Conservation (phyloP, 352 stramenopile genomes). For the Phytopythium ostracodes region DNA sequence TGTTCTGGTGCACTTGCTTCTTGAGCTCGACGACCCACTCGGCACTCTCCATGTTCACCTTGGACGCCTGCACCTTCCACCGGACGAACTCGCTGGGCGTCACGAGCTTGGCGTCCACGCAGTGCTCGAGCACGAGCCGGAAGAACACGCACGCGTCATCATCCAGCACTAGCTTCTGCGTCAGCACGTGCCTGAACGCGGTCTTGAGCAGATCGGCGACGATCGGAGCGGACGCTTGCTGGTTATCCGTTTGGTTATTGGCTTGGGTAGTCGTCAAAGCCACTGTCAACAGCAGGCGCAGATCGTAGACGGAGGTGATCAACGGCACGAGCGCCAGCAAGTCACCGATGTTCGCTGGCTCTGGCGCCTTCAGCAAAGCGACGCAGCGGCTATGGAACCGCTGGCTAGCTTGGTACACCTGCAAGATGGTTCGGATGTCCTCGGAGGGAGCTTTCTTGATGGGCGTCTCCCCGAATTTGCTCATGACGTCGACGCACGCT, state of each 20-base stretch:
- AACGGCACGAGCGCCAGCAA: constrained; percentile 19
- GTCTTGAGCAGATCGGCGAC: constrained; percentile 9
- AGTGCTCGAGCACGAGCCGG: constrained; percentile 24
- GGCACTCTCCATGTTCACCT: constrained; percentile 30
- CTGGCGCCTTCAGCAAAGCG: constrained; percentile 8
- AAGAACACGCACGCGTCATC: constrained; percentile 27
- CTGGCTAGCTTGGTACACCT: constrained; percentile 6
- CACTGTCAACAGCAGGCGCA: constrained; percentile 22
- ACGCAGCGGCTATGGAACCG: constrained; percentile 4
- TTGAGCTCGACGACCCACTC: constrained; percentile 36
- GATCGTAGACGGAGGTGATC: constrained; percentile 32
- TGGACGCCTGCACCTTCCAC: constrained; percentile 25
- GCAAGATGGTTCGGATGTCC: constrained; percentile 2
- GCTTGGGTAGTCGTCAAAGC: background rate
- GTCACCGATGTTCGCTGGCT: constrained; percentile 1
- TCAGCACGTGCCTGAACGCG: constrained; percentile 24
- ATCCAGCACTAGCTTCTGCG: constrained; percentile 28
- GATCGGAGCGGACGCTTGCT: background rate
- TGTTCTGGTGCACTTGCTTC: constrained; percentile 17
- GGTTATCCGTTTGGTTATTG: background rate
- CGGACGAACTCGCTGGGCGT: constrained; percentile 15
- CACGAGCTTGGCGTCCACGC: constrained; percentile 11
- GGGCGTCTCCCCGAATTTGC: constrained; percentile 4
- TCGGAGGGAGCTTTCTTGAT: background rate
- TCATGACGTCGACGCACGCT: constrained; percentile 5